These are phyloP conservation scores for Lojkania enalia DNA, from an alignment of 2,329 filamentous ascomycete genomes.

Conservation along the genomic window DNA sequence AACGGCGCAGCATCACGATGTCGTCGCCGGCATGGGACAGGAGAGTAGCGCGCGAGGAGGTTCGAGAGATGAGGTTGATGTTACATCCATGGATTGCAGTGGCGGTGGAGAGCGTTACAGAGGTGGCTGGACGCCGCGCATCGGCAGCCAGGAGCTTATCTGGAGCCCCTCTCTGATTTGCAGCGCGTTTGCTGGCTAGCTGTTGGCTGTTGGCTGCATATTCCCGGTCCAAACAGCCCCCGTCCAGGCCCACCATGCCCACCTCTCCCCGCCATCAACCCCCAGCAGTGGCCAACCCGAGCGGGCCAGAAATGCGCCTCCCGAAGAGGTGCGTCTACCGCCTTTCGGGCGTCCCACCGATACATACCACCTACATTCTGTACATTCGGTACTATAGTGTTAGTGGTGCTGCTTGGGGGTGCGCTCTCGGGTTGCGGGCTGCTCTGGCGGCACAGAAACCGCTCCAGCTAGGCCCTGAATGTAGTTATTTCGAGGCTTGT, in stretches of 20 bases:
- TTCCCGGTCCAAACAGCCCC: conserved; percentile 10
- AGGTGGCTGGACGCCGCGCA: conserved; percentile 20
- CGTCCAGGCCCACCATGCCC: conserved; percentile 1
- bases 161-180: conserved; percentile 4
- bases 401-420: conserved; percentile 11
- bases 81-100: conserved; percentile 25
- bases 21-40: conserved; percentile 15
- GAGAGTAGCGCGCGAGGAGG: not conserved
- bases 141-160: conserved; percentile 2
- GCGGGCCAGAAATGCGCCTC: conserved; percentile 12
- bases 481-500: conserved; percentile 11
- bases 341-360: too few relatives aligned
- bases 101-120: conserved; percentile 31
- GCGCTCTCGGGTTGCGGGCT: conserved; percentile 9
- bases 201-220: conserved; percentile 9
- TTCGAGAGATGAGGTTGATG: conserved; percentile 22
- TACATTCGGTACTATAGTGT: too few relatives aligned
- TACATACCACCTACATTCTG: too few relatives aligned
- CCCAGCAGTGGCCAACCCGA: not conserved
- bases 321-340: conserved; percentile 16
- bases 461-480: not conserved
- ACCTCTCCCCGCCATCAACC: not conserved
- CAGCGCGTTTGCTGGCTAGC: not conserved
- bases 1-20: conserved; percentile 14
- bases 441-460: conserved; percentile 12